Evolutionary conservation across 352 stramenopile genomes (phyloP), one percentile per base, ranked within the genome.

Genomic region (Phytopythium ostracodes): DNA sequence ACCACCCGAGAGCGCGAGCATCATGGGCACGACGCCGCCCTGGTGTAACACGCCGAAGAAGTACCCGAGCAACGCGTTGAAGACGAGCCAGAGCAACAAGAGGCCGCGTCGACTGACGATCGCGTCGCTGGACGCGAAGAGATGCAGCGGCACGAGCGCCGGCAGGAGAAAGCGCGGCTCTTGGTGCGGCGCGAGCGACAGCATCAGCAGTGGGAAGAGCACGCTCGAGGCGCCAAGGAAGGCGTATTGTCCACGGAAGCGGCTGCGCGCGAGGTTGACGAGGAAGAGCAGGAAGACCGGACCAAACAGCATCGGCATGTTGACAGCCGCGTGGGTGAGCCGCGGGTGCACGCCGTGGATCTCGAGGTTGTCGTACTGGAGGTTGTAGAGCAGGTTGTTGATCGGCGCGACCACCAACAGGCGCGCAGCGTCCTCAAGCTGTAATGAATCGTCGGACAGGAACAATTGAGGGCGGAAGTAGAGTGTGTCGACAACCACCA

Each of bases 351-450:
- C 76, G 15, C 95, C 95, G 65, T 98, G 94, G 24, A 95, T 69
- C 36, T 88, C 75, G 36, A 98, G 75, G 63, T 98, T 98, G 46
- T 84, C 73, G 60, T 83, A 72, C 64, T 97, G 81, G 14, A 89
- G 75, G 71, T 98, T 98, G 82, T 98, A 98, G 14, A 77, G 27
- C 42, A 98, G 71, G 72, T 97, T 97, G 72, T 98, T 98, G 29
- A 76, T 56, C 20, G 84, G 84, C 7, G 84, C 79, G n/a, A 94
- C 58, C 31, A 91, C 77, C 17, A 73, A 47, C 51, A 67, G 65
- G 46, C 40, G 11, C 35, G 46, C 56, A 44, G 73, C 56, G 25
- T 64, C 60, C 33, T 62, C 17, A 27, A 71, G 51, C 15, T 56
- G 24, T 17, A 40, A 3, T 47, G 35, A 22, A 42, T 12, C 7